Evolutionary conservation across 257 asterid genomes (phyloP).

Genomic region (Lycium ferocissimum): DNA sequence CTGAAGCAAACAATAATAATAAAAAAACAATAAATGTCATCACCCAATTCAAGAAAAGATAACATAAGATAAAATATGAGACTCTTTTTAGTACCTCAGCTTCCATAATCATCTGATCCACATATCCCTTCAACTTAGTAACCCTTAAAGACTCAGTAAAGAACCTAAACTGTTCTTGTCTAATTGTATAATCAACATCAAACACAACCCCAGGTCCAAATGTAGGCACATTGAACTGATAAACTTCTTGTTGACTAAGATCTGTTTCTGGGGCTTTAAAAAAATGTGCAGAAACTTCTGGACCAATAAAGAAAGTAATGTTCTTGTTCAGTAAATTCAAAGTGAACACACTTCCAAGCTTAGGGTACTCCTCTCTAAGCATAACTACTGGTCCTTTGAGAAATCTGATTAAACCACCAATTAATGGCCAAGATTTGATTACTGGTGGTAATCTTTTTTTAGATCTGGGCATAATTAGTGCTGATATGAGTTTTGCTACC

Average conservation of each 20-base stretch:
- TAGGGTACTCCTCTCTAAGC: slow-evolving; percentile 88
- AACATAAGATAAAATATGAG: background rate
- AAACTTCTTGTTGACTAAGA: slow-evolving; percentile 95
- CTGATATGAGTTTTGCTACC: slow-evolving; percentile 68
- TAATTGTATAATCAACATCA: slow-evolving; percentile 81
- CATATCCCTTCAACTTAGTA: slow-evolving; percentile 80
- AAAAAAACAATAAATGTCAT: background rate
- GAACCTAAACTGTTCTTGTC: slow-evolving; percentile 97
- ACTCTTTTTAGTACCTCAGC: slow-evolving; percentile 62
- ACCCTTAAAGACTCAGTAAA: slow-evolving; percentile 93
- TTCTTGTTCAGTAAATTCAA: slow-evolving; percentile 69
- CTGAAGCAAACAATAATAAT: background rate
- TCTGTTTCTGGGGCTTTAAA: slow-evolving; percentile 94
- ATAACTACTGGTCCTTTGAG: slow-evolving; percentile 83
- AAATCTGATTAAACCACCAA: slow-evolving; percentile 79
- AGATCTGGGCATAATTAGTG: slow-evolving; percentile 76
- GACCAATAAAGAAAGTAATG: slow-evolving; percentile 88
- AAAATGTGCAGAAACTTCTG: slow-evolving; percentile 95
- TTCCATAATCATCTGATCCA: slow-evolving; percentile 85
- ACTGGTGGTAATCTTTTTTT: slow-evolving; percentile 69
- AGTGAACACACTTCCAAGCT: slow-evolving; percentile 93
- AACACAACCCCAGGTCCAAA: slow-evolving; percentile 98
- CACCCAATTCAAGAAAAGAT: background rate
- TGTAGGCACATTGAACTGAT: slow-evolving; percentile 93
- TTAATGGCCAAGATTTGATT: slow-evolving; percentile 63